A percentile compares a stretch with the other conserved stretches of the same genome.
Conservation (phyloP, 345 rosid genomes). For the Sonneratia caseolaris region DNA sequence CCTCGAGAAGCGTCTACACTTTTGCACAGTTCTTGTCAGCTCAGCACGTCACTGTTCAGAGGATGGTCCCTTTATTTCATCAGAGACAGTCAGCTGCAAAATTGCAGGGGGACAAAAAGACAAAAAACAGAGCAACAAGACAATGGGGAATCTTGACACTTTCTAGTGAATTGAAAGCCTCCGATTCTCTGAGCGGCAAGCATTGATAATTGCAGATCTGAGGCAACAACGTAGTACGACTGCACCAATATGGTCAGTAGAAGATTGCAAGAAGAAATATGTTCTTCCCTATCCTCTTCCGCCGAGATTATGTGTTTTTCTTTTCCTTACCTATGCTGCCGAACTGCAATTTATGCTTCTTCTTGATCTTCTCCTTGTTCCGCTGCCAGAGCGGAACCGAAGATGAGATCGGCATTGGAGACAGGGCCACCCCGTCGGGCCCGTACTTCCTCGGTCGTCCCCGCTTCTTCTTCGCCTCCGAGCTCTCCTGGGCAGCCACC, state of each 20-base stretch:
- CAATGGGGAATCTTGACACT: background rate
- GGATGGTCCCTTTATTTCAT: background rate
- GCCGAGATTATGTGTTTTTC: no score
- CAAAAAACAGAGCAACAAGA: background rate
- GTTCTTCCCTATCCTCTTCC: no score
- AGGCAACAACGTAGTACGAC: background rate
- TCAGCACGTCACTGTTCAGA: background rate
- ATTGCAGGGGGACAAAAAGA: background rate
- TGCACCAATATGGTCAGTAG: background rate
- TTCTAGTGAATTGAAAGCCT: background rate
- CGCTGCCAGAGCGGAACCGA: conserved; percentile 73
- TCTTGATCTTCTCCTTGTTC: conserved; percentile 47
- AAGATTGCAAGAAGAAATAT: background rate
- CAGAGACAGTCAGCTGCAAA: background rate
- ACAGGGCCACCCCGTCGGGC: conserved; percentile 62
- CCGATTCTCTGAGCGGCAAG: background rate
- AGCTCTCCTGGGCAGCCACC: conserved; percentile 8
- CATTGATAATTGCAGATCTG: background rate
- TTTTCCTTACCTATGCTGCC: conserved; percentile 45
- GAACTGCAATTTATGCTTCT: conserved; percentile 41
- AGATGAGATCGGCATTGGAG: conserved; percentile 96
- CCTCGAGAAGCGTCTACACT: background rate
- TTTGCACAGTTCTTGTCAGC: background rate
- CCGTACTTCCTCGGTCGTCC: conserved; percentile 88
- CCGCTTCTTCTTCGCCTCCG: conserved; percentile 61